Conservation (phyloP, 2,329 filamentous ascomycete genomes). For the Colletotrichum brevisporum region DNA sequence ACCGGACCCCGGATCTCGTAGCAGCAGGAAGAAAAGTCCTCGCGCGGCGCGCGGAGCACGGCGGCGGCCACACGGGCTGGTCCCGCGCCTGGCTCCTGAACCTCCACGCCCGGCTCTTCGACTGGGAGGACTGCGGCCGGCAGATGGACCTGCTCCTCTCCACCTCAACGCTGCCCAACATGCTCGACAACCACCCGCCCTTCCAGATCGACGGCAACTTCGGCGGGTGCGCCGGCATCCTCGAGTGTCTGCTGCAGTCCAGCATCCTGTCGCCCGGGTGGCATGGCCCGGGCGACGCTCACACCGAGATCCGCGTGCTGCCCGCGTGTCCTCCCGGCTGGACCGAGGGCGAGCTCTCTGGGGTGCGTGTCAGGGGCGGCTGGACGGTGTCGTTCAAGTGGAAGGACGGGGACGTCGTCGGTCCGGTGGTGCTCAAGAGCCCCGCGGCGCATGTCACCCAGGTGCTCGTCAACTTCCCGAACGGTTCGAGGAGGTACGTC, state of each 20-base stretch:
- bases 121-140: slow-evolving; percentile 46
- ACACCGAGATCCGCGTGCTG: slow-evolving; percentile 28
- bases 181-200: slow-evolving; percentile 46
- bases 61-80: slow-evolving; percentile 64
- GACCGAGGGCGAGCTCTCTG: slow-evolving; percentile 12
- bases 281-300: not conserved
- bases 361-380: slow-evolving; percentile 27
- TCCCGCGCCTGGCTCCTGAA: slow-evolving; percentile 63
- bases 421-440: slow-evolving; percentile 16
- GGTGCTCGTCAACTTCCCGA: slow-evolving; percentile 21
- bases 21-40: slow-evolving; percentile 49
- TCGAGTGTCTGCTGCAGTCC: slow-evolving; percentile 38
- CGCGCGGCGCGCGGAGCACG: slow-evolving; percentile 47
- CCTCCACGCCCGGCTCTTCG: slow-evolving; percentile 59
- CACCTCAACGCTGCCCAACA: slow-evolving; percentile 35
- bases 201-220: slow-evolving; percentile 68
- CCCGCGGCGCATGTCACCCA: not conserved
- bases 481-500: not conserved
- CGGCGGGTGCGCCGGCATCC: slow-evolving; percentile 59
- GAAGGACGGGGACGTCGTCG: slow-evolving; percentile 23
- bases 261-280: not conserved
- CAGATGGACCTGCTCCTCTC: slow-evolving; percentile 37
- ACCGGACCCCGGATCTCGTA: slow-evolving; percentile 41
- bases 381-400: slow-evolving; percentile 32
- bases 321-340: slow-evolving; percentile 31